Percentiles rank a stretch among this genome's conserved stretches.
phyloP scores from a whole-genome alignment of 352 stramenopile genomes.

The Phytophthora boehmeriae region DNA sequence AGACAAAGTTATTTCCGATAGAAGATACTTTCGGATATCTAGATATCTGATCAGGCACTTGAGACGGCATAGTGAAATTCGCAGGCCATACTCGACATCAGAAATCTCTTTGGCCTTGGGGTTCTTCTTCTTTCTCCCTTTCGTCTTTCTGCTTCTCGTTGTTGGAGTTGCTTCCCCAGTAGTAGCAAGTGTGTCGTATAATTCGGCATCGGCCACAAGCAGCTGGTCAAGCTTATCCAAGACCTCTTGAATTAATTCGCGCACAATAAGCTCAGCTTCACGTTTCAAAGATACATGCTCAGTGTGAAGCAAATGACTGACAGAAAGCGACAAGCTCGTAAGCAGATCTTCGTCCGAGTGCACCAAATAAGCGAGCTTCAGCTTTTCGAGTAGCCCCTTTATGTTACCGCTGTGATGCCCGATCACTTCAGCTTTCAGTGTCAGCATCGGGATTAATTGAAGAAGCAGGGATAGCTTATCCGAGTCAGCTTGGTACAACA shows the following conservation, averaged over 20 bases:
- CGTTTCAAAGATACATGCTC: constrained; percentile 82
- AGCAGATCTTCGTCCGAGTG: constrained; percentile 78
- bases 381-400: constrained; percentile 73
- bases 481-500: constrained; percentile 77
- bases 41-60: constrained; percentile 68
- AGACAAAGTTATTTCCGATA: constrained; percentile 27
- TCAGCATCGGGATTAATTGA: constrained; percentile 77
- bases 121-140: constrained; percentile 41
- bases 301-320: constrained; percentile 72
- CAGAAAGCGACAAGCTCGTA: constrained; percentile 64
- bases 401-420: constrained; percentile 73
- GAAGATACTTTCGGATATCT: constrained; percentile 69
- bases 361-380: constrained; percentile 73
- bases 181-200: constrained; percentile 30
- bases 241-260: constrained; percentile 71
- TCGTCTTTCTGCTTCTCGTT: constrained; percentile 39
- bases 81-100: constrained; percentile 75
- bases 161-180: constrained; percentile 14
- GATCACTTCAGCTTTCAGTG: constrained; percentile 63
- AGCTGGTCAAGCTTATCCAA: constrained; percentile 64
- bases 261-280: constrained; percentile 76
- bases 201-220: constrained; percentile 57
- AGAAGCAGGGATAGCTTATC: constrained; percentile 81
- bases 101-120: constrained; percentile 53
- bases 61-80: constrained; percentile 59